Conservation (phyloP, 2,329 filamentous ascomycete species). For the Phaeoacremonium minimum region DNA sequence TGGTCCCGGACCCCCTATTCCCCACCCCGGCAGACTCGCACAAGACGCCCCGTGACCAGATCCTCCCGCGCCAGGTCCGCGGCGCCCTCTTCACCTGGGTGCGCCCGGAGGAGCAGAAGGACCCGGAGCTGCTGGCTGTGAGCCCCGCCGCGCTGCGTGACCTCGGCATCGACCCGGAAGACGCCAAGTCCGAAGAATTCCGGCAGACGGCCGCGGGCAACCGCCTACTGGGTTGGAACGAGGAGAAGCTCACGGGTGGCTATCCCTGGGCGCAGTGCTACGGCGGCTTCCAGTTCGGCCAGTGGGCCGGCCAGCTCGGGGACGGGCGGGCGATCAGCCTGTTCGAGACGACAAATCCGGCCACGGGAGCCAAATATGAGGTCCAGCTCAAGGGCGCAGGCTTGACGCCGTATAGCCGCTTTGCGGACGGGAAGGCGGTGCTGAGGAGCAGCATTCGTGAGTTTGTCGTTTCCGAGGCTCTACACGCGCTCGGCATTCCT, state of each 20-base stretch:
- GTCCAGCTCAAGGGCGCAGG: conserved; percentile 93
- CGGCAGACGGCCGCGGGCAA: conserved; percentile 76
- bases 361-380: conserved; percentile 73
- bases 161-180: conserved; percentile 67
- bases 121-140: conserved; percentile 76
- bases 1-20: conserved; percentile 74
- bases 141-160: conserved; percentile 76
- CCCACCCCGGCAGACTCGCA: conserved; percentile 80
- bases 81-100: conserved; percentile 88
- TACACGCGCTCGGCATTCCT: conserved; percentile 82
- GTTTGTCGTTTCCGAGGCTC: conserved; percentile 85
- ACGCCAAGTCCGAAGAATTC: conserved; percentile 71
- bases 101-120: conserved; percentile 67
- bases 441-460: conserved; percentile 89
- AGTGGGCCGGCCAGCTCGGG: conserved; percentile 93
- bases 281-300: conserved; percentile 75
- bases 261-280: conserved; percentile 99
- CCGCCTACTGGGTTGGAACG: conserved; percentile 73
- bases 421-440: conserved; percentile 93
- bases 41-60: conserved; percentile 68
- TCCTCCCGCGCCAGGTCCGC: conserved; percentile 79
- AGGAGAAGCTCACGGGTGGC: conserved; percentile 60
- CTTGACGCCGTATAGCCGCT: conserved; percentile 88
- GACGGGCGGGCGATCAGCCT: conserved; percentile 92
- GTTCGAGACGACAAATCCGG: conserved; percentile 80